Evolutionary conservation across 2,329 filamentous ascomycete species (phyloP).

Genomic region (Colletotrichum chrysophilum): DNA sequence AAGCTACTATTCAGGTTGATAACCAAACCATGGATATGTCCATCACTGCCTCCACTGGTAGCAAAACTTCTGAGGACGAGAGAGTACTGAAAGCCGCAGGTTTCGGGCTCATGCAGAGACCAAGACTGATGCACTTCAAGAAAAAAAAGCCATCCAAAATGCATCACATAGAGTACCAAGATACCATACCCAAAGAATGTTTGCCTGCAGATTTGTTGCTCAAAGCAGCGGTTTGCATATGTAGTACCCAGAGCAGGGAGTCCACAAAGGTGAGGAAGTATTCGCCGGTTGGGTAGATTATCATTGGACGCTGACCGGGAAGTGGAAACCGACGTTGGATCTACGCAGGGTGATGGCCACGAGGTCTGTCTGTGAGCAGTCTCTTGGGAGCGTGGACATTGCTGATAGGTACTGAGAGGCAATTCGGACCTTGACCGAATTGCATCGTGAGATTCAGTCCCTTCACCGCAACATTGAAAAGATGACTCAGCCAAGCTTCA

Average conservation of each 20-base stretch:
- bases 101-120: neutral
- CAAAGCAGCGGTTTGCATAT: neutral
- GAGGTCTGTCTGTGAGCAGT: neutral
- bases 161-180: neutral
- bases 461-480: neutral
- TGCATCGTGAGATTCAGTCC: conserved; percentile 1
- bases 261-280: neutral
- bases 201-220: neutral
- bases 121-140: neutral
- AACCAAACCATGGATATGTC: neutral
- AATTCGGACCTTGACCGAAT: conserved; percentile 13
- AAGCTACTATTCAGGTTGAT: neutral
- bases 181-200: neutral
- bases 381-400: neutral
- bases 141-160: neutral
- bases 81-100: neutral
- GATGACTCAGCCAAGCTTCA: neutral
- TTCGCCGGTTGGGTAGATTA: neutral
- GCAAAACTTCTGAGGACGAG: neutral
- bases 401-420: neutral
- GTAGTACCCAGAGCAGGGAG: neutral
- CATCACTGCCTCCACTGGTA: neutral
- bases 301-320: conserved; percentile 16
- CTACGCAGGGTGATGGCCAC: conserved; percentile 13
- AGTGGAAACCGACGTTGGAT: conserved; percentile 11